Evolutionary conservation across 2,329 filamentous ascomycete genomes (phyloP).

Genomic region (Cephalotrichum gorgonifer): DNA sequence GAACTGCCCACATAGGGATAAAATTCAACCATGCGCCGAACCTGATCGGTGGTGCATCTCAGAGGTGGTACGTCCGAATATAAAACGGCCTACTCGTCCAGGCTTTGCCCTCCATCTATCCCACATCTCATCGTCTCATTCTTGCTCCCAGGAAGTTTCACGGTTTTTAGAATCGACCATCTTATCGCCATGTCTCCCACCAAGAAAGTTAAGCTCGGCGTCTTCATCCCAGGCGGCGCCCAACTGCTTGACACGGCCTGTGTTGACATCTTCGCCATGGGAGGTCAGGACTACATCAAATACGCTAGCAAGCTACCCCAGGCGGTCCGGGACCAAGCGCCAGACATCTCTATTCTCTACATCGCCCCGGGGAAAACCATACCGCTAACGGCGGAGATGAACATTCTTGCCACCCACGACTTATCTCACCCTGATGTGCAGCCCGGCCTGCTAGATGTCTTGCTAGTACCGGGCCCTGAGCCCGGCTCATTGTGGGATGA

Average conservation of each 20-base stretch:
- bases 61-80: too few relatives aligned
- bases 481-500: conserved; percentile 21
- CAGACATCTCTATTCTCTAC: conserved; percentile 32
- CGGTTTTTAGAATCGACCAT: not conserved
- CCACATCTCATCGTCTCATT: not conserved
- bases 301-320: conserved; percentile 20
- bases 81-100: too few relatives aligned
- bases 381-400: conserved; percentile 27
- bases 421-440: conserved; percentile 33
- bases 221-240: conserved; percentile 34
- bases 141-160: not conserved
- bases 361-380: conserved; percentile 29
- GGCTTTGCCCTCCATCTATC: too few relatives aligned
- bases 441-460: conserved; percentile 38
- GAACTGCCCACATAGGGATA: too few relatives aligned
- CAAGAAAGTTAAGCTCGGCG: conserved; percentile 32
- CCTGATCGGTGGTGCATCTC: too few relatives aligned
- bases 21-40: too few relatives aligned
- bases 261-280: conserved; percentile 36
- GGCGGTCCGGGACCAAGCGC: conserved; percentile 28
- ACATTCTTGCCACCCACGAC: conserved; percentile 29
- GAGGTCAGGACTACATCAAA: conserved; percentile 33
- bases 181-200: not conserved
- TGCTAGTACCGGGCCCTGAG: conserved; percentile 40
- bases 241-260: conserved; percentile 41